Base-by-base conservation (phyloP, 768 basidiomycete genomes). In the Mrakia hoshinonis region DNA sequence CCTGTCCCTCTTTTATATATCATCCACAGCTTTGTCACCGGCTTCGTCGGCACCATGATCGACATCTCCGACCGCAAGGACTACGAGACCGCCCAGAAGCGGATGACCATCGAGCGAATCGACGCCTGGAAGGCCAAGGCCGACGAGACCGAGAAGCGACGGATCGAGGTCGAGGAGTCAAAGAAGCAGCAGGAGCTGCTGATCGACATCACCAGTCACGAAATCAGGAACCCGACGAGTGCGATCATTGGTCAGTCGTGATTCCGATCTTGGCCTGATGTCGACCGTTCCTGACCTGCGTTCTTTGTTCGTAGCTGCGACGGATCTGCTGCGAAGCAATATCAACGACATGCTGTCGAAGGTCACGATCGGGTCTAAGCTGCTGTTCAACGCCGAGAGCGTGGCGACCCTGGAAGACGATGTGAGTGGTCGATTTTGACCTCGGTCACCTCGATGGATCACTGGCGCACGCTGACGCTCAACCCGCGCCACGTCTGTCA, bases 101-200 rank as follows among this genome's bases (percentile, higher is more conserved):
- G 46, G 29, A 34, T 49, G 46, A 51, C 46, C 64, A 47, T 26
- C 24, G 64, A 66, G 29, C 24, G 64, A 22, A 51, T 66, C 15
- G 48, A 66, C 15, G 48, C 47, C 49, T 51, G 43, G 64, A 49
- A 66, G 64, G 31, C 29, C 18, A 34, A 31, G 31, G 58, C 36
- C 18, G 58, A 61, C 34, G 58, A 51, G 31, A 49, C 48, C 29
- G 64, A 66, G 18, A 24, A 36, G 43, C 22, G 62, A n/a, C 18
- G 46, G 11, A 15, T 46, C 39, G 62, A 64, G 48, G 47, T 66
- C 9, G 64, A 66, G 31, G 48, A 66, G 48, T 24, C 20, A 4
- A 66, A 66, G 48, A 47, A 43, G 31, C 64, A 66, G 64, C 64
- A 66, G 64, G 64, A 66, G 64, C 26, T 66, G 24, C 29, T 66